Evolutionary conservation across 2,329 filamentous ascomycete genomes (phyloP).

Genomic region (Aspergillus sp.): DNA sequence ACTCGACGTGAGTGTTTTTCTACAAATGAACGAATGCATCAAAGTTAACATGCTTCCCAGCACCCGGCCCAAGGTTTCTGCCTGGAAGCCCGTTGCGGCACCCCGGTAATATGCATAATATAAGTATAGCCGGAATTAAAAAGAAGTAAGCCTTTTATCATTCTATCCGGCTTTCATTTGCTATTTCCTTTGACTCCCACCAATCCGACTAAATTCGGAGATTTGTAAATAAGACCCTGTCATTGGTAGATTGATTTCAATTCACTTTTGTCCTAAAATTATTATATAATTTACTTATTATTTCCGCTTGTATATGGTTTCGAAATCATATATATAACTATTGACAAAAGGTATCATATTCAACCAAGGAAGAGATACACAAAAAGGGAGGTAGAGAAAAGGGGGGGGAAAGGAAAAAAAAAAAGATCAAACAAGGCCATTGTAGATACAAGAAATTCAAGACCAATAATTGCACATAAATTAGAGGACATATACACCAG

Average conservation of each 20-base stretch:
- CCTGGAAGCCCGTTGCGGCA: conserved; percentile 30
- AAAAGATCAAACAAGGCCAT: neutral
- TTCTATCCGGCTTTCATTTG: conserved; percentile 3
- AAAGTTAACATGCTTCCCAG: conserved; percentile 12
- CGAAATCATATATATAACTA: neutral
- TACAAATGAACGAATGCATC: too few relatives aligned
- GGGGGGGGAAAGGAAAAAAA: neutral
- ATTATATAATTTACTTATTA: conserved; percentile 1
- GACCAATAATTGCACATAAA: neutral
- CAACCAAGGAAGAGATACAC: conserved; percentile 7
- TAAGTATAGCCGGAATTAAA: conserved; percentile 3
- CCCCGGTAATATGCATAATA: conserved; percentile 22
- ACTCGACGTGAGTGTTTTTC: conserved; percentile 70
- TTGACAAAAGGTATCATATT: conserved; percentile 20
- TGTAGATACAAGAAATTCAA: conserved; percentile 3
- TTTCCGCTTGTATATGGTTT: neutral
- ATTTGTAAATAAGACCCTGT: conserved; percentile 32
- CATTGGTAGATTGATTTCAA: conserved; percentile 18
- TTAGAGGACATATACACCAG: conserved; percentile 57
- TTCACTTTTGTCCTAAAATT: conserved; percentile 9
- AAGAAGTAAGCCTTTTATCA: conserved; percentile 10
- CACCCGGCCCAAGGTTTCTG: conserved; percentile 26
- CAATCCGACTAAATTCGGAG: conserved; percentile 7
- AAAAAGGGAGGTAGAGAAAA: neutral
- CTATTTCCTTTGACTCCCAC: conserved; percentile 5